A percentile compares a stretch with the other conserved stretches of the same genome.
Conservation (phyloP, 2,329 filamentous ascomycete species). For the Blastomyces emzantsi region DNA sequence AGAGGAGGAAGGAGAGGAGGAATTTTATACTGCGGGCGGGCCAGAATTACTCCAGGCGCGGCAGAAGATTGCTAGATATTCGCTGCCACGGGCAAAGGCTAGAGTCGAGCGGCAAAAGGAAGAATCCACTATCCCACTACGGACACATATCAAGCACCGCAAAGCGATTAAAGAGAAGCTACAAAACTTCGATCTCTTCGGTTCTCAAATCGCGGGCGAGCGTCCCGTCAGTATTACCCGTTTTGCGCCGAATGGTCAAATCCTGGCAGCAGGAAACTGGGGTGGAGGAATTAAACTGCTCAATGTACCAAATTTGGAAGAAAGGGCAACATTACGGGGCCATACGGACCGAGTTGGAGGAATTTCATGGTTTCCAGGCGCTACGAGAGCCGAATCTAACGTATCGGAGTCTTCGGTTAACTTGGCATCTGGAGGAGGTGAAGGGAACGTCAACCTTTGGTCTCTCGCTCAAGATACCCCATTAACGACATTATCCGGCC, state of each 20-base stretch:
- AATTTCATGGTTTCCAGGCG: slow-evolving; percentile 78
- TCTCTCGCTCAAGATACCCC: slow-evolving; percentile 79
- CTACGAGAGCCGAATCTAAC: slow-evolving; percentile 61
- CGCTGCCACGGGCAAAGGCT: slow-evolving; percentile 69
- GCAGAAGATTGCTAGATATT: slow-evolving; percentile 71
- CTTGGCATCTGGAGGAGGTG: slow-evolving; percentile 81
- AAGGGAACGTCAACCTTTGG: slow-evolving; percentile 84
- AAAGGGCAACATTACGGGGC: slow-evolving; percentile 65
- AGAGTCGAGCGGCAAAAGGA: slow-evolving; percentile 67
- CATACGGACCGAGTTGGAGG: slow-evolving; percentile 87
- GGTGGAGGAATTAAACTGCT: slow-evolving; percentile 80
- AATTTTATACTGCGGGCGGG: slow-evolving; percentile 86
- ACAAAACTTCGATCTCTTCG: slow-evolving; percentile 78
- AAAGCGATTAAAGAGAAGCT: slow-evolving; percentile 80
- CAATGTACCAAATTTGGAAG: slow-evolving; percentile 70
- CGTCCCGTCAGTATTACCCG: slow-evolving; percentile 85
- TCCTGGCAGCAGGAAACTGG: slow-evolving; percentile 88
- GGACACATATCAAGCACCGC: slow-evolving; percentile 86
- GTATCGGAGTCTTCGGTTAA: slow-evolving; percentile 69
- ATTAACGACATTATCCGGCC: slow-evolving; percentile 69
- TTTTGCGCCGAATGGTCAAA: slow-evolving; percentile 75
- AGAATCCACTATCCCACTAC: slow-evolving; percentile 73
- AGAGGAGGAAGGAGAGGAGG: slow-evolving; percentile 70
- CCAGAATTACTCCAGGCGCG: slow-evolving; percentile 65
- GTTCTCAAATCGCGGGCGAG: slow-evolving; percentile 85